Evolutionary conservation across 176 grass and related monocot genomes (phyloP).

Genomic region (Lolium perenne): DNA sequence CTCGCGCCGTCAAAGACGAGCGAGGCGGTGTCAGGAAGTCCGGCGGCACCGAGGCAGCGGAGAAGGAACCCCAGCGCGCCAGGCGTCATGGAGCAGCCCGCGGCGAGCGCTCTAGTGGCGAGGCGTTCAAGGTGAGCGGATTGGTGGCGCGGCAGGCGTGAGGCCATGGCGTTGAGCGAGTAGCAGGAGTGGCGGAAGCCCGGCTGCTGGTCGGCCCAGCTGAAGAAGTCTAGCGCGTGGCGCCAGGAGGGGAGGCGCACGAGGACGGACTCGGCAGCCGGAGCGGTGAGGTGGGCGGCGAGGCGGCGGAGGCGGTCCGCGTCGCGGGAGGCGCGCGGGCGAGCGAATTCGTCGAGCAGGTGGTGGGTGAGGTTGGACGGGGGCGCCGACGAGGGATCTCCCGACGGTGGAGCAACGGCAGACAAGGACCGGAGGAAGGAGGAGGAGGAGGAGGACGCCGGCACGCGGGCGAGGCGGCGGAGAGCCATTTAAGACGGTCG

Average conservation of each 20-base stretch:
- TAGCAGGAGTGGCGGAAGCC: constrained; percentile 86
- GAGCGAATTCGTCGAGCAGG: constrained; percentile 83
- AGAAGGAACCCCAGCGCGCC: constrained; percentile 79
- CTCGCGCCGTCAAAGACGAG: constrained; percentile 62
- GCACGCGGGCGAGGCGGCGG: background rate
- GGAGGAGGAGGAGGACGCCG: background rate
- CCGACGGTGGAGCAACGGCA: background rate
- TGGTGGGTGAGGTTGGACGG: constrained; percentile 51
- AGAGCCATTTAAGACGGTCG: constrained; percentile 29
- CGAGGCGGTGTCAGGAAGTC: constrained; percentile 55
- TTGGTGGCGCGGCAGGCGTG: constrained; percentile 56
- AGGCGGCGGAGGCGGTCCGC: constrained; percentile 51
- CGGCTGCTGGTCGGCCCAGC: constrained; percentile 61
- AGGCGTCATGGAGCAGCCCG: constrained; percentile 66
- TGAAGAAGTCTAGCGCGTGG: constrained; percentile 79
- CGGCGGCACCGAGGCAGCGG: constrained; percentile 60
- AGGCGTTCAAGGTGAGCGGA: constrained; percentile 55
- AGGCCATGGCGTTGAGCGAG: constrained; percentile 83
- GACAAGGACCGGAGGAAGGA: constrained; percentile 25
- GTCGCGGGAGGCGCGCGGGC: constrained; percentile 53
- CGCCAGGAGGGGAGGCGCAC: constrained; percentile 62
- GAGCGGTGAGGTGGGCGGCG: constrained; percentile 41
- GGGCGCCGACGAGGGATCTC: background rate
- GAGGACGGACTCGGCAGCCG: constrained; percentile 52
- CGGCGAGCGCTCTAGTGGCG: constrained; percentile 40